Evolutionary conservation across 2,329 filamentous ascomycete genomes (phyloP).

Genomic region (Penicillium sp.): DNA sequence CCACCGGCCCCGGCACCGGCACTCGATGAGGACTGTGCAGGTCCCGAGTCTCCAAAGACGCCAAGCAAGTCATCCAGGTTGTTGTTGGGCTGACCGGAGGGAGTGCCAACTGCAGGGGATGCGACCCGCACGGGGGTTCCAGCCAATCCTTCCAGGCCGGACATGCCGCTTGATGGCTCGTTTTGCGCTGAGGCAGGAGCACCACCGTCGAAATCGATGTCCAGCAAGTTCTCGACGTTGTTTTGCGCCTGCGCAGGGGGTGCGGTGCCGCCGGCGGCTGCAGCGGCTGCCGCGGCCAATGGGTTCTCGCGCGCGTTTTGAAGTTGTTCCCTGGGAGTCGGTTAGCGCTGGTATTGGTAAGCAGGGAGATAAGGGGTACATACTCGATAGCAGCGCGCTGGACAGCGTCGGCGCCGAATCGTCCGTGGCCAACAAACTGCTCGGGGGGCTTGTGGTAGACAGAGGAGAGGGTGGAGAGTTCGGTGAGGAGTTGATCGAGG

Average conservation of each 20-base stretch:
- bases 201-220: slow-evolving; percentile 93
- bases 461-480: slow-evolving; percentile 91
- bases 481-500: slow-evolving; percentile 83
- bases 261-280: slow-evolving; percentile 59
- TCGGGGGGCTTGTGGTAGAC: slow-evolving; percentile 98
- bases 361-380: slow-evolving; percentile 23
- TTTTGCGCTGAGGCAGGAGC: slow-evolving; percentile 83
- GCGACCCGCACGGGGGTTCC: slow-evolving; percentile 56
- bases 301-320: slow-evolving; percentile 93
- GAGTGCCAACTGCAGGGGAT: slow-evolving; percentile 44
- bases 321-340: slow-evolving; percentile 67
- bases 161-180: slow-evolving; percentile 62
- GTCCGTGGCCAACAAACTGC: slow-evolving; percentile 95
- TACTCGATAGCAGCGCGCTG: slow-evolving; percentile 90
- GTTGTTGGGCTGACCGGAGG: slow-evolving; percentile 42
- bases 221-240: slow-evolving; percentile 91
- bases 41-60: slow-evolving; percentile 59
- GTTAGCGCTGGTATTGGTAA: slow-evolving; percentile 19
- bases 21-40: slow-evolving; percentile 33
- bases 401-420: slow-evolving; percentile 90
- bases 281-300: slow-evolving; percentile 76
- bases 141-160: slow-evolving; percentile 60
- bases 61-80: slow-evolving; percentile 83
- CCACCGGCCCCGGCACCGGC: slow-evolving; percentile 33
- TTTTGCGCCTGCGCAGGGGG: slow-evolving; percentile 57